phyloP scores from a whole-genome alignment of 116 monocot species.

The Papilionanthe hybrid region DNA sequence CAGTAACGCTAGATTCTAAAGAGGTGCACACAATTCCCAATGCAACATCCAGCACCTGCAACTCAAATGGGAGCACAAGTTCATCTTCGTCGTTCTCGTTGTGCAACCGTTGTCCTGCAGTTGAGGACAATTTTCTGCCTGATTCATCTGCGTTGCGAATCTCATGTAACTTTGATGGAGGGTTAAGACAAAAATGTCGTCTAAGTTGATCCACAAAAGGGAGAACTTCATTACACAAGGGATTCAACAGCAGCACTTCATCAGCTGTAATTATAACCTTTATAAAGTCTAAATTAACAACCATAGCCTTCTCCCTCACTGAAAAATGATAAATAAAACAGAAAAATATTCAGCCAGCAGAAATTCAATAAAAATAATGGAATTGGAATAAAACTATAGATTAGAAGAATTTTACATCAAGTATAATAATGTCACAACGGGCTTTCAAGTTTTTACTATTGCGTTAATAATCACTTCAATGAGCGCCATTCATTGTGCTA shows the following conservation, averaged over 20 bases:
- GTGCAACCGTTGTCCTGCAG: constrained; percentile 7
- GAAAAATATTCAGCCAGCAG: neutral
- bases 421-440: neutral
- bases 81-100: constrained; percentile 38
- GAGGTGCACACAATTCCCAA: constrained; percentile 74
- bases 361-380: neutral
- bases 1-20: constrained; percentile 59
- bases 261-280: constrained; percentile 87
- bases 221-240: constrained; percentile 60
- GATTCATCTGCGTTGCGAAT: constrained; percentile 7
- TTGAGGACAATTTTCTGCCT: constrained; percentile 21
- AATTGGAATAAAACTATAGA: neutral
- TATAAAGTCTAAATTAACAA: constrained; percentile 86
- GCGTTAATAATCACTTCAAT: neutral
- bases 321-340: constrained; percentile 10
- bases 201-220: constrained; percentile 84
- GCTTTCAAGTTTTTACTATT: neutral
- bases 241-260: constrained; percentile 78
- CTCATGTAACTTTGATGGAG: constrained; percentile 23
- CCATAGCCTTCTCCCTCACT: constrained; percentile 94
- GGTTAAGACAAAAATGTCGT: constrained; percentile 42
- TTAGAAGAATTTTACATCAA: neutral
- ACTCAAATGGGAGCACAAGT: constrained; percentile 83
- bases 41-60: constrained; percentile 80
- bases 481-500: neutral